Base-by-base conservation (phyloP, 1,284 basidiomycete species). In the Calocybe gambosa region DNA sequence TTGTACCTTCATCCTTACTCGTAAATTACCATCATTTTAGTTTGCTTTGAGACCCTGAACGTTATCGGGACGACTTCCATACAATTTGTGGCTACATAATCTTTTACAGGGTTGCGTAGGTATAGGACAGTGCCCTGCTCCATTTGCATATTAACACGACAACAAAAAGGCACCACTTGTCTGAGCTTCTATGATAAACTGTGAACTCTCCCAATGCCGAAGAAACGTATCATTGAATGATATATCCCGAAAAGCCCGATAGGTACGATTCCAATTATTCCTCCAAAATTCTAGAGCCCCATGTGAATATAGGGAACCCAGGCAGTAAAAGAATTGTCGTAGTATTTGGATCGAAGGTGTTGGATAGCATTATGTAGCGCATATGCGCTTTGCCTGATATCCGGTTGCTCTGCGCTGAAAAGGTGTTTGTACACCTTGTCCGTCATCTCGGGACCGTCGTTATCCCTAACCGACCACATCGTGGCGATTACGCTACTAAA, bases 401-500 rank as follows among this genome's bases (percentile, higher is more conserved):
- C 37, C 8, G 18, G 29, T 9, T 35, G 12, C 13, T 31, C n/a
- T 1, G 49, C 40, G 5, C 34, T 39, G 5, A 49, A 19, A 3
- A 50, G 38, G 23, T 47, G 23, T 9, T 42, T 19, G 42, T 50
- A 49, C 10, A 46, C 39, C 13, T 41, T 31, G 23, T 49, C 39
- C n/a, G 48, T 38, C 12, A 50, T 16, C 9, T 31, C 21, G 13
- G 46, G 37, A 2, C 33, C 52, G 37, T 45, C 40, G 26, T 23
- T 13, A 35, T 53, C 52, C n/a, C 21, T 29, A n/a, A 53, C 33
- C 55, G 52, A 39, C 56, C 52, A 57, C 55, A 67, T 63, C 15
- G 66, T 68, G 1, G 51, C 65, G 16, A 68, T 54, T 5, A 66
- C 59, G 39, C 60, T 59, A 13, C 49, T 39, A 42, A 57, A 66